A percentile compares a stretch with the other conserved stretches of the same genome.
Evolutionary conservation across 169 alveolate genomes (phyloP).

Genomic region (Plasmodium berghei): DNA sequence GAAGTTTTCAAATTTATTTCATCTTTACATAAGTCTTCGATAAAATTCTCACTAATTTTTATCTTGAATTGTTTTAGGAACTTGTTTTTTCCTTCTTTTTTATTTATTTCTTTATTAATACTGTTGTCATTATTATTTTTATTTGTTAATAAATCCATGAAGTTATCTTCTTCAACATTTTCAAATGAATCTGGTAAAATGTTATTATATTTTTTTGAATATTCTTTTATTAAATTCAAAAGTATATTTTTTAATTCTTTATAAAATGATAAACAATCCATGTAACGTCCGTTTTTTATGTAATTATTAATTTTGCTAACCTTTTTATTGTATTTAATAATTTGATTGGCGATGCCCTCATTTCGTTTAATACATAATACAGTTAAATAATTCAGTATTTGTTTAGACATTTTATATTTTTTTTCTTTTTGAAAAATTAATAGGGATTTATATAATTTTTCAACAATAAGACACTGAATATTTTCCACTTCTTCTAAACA

Average conservation of each 20-base stretch:
- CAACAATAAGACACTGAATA: not conserved
- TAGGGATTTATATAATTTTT: slow-evolving; percentile 32
- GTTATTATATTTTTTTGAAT: slow-evolving; percentile 21
- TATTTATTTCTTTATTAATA: not conserved
- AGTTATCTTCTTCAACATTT: not conserved
- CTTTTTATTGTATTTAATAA: slow-evolving; percentile 59
- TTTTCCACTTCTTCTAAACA: slow-evolving; percentile 3
- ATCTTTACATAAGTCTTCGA: slow-evolving; percentile 35
- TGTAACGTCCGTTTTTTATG: slow-evolving; percentile 12
- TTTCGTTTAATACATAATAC: slow-evolving; percentile 23
- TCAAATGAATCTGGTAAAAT: not conserved
- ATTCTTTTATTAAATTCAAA: slow-evolving; percentile 14
- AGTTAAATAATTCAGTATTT: slow-evolving; percentile 7
- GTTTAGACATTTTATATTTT: slow-evolving; percentile 11
- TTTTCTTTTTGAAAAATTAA: slow-evolving; percentile 23
- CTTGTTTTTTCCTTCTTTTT: not conserved
- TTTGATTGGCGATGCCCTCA: slow-evolving; percentile 38
- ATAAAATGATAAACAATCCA: slow-evolving; percentile 54
- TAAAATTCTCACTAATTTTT: slow-evolving; percentile 28
- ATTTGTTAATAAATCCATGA: not conserved
- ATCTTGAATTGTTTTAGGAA: slow-evolving; percentile 20
- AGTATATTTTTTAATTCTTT: slow-evolving; percentile 26
- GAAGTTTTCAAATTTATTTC: not conserved
- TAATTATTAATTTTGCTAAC: slow-evolving; percentile 52
- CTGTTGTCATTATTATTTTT: slow-evolving; percentile 4